phyloP scores from a whole-genome alignment of 176 grass and related monocot species.

The Cenchrus purpureus region DNA sequence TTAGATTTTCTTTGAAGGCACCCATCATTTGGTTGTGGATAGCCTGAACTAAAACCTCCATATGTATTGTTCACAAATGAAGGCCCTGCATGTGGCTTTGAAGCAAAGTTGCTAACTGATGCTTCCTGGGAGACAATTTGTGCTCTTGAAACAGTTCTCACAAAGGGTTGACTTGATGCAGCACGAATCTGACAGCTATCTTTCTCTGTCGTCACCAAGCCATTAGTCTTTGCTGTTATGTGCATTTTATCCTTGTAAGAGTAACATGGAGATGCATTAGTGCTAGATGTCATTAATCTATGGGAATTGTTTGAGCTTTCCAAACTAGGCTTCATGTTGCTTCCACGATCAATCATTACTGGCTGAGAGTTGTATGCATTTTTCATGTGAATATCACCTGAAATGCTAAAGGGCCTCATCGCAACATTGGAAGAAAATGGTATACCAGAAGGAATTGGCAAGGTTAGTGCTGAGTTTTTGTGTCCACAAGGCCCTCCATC shows the following conservation, averaged over 20 bases:
- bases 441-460: slow-evolving; percentile 36
- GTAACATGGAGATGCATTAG: slow-evolving; percentile 47
- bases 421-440: slow-evolving; percentile 32
- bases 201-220: slow-evolving; percentile 46
- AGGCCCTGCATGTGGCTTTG: slow-evolving; percentile 24
- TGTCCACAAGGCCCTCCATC: slow-evolving; percentile 38
- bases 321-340: slow-evolving; percentile 33
- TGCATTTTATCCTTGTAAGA: slow-evolving; percentile 53
- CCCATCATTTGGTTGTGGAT: slow-evolving; percentile 39
- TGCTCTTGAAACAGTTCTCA: neutral
- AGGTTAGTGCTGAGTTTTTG: slow-evolving; percentile 32
- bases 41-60: slow-evolving; percentile 26
- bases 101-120: slow-evolving; percentile 36
- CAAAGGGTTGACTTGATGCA: slow-evolving; percentile 33
- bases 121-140: slow-evolving; percentile 47
- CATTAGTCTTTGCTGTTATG: slow-evolving; percentile 46
- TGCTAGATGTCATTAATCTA: slow-evolving; percentile 47
- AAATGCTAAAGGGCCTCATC: slow-evolving; percentile 20
- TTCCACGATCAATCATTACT: slow-evolving; percentile 37
- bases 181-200: slow-evolving; percentile 32
- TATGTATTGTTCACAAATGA: slow-evolving; percentile 12
- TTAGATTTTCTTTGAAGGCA: slow-evolving; percentile 40
- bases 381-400: slow-evolving; percentile 29
- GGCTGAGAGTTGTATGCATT: slow-evolving; percentile 5
- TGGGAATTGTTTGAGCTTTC: slow-evolving; percentile 43